A percentile compares a stretch with the other conserved stretches of the same genome.
These are phyloP conservation scores for Lachancea thermotolerans DNA, from an alignment of 805 yeast genomes.

Conservation along the genomic window DNA sequence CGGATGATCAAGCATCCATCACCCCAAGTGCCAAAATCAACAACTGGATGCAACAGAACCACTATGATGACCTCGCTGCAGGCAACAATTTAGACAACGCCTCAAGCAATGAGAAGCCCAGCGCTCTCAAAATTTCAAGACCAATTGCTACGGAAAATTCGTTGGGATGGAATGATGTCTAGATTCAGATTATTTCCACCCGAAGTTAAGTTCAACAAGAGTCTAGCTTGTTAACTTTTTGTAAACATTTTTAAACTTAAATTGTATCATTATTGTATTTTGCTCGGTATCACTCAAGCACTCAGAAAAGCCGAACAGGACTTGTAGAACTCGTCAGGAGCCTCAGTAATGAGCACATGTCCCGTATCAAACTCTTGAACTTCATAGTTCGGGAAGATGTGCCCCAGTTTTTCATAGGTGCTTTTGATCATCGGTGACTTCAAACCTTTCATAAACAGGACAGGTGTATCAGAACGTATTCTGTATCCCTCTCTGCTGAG, in stretches of 20 bases:
- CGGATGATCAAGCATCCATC: conserved; percentile 15
- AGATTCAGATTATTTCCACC: conserved; percentile 4
- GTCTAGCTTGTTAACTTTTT: not conserved
- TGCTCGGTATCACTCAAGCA: not conserved
- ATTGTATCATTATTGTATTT: not conserved
- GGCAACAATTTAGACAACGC: conserved; percentile 16
- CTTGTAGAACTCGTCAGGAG: conserved; percentile 16
- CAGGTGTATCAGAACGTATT: conserved; percentile 24
- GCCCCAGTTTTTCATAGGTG: conserved; percentile 18
- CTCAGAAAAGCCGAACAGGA: not conserved
- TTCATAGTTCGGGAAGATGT: conserved; percentile 21
- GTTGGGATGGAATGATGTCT: conserved; percentile 53
- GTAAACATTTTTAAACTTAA: not conserved
- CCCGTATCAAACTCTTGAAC: conserved; percentile 27
- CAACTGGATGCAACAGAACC: conserved; percentile 30
- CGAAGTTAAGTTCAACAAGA: not conserved
- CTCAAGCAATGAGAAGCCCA: conserved; percentile 7
- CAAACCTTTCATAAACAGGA: conserved; percentile 40
- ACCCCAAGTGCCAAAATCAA: conserved; percentile 27
- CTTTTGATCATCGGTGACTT: conserved; percentile 37
- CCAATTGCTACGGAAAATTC: conserved; percentile 70
- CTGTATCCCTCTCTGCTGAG: conserved; percentile 6
- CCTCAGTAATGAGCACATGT: conserved; percentile 27
- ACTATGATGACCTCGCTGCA: conserved; percentile 15
- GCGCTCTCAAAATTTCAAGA: conserved; percentile 43